Evolutionary conservation across 371 early-diverging fungal genomes (phyloP), one percentile per base, ranked within the genome.

Genomic region (Thermomucor indicae-seudaticae): DNA sequence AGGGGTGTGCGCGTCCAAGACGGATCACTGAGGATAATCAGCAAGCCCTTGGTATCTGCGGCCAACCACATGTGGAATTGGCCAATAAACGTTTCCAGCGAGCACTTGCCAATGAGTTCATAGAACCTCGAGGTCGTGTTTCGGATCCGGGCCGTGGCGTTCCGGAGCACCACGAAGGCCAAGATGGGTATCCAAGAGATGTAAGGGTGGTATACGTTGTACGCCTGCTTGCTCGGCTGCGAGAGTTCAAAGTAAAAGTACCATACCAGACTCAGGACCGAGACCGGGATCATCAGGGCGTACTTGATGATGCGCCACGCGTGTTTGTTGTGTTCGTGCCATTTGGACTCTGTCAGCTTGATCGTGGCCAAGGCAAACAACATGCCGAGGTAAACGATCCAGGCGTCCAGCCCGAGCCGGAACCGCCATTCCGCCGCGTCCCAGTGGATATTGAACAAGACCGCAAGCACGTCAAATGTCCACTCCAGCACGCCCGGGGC

Each of bases 61-160:
- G 84, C 89, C 29, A 90, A 59, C 80, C 86, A 89, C 55, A 88
- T 69, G 56, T 90, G 90, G 64, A 83, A 89, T 65, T 90, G 90
- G 14, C 86, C 81, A 55, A 89, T 82, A 43, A 88, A 88, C 10
- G 86, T 85, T 57, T 90, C 90, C 14, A 90, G 60, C 4, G 84
- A 84, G 49, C 79, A 78, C 23, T 67, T 72, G 17, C 89, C 90
- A 22, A 86, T 68, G 37, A 76, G 81, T 5, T 68, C 44, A 62
- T 75, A 86, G 45, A 80, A 78, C 1, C 59, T 38, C 16, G 82
- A 83, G 16, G 78, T 60, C 8, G 72, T 75, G 35, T 70, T 63
- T 4, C 87, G 70, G 29, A 80, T 52, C 6, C 27, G 29, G 2
- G 58, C 51, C 2, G 79, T 78, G n/a, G 70, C 64, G 60, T 90